Percentiles rank a stretch among this genome's conserved stretches.
Conservation (phyloP, 371 early-diverging fungal species). For the Rhizopus delemar region DNA sequence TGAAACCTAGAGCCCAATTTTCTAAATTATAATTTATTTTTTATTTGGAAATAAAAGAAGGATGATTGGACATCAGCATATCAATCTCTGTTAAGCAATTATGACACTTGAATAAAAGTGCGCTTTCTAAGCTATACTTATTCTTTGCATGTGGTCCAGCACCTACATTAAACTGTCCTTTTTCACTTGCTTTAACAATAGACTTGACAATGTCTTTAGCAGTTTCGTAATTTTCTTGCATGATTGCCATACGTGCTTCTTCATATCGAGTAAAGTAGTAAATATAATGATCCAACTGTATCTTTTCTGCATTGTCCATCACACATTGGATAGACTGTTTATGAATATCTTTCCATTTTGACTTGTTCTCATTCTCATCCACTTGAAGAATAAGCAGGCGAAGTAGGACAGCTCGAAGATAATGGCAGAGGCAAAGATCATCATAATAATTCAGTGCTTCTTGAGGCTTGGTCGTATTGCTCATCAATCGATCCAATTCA, state of each 20-base stretch:
- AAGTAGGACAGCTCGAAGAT: slow-evolving; percentile 50
- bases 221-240: slow-evolving; percentile 40
- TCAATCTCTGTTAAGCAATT: slow-evolving; percentile 37
- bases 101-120: slow-evolving; percentile 49
- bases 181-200: slow-evolving; percentile 42
- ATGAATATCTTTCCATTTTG: slow-evolving; percentile 20
- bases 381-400: slow-evolving; percentile 25
- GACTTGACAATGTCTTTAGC: slow-evolving; percentile 52
- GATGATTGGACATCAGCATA: slow-evolving; percentile 4
- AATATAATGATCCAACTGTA: slow-evolving; percentile 66
- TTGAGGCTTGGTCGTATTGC: slow-evolving; percentile 23
- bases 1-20: slow-evolving; percentile 36
- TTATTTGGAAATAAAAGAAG: too few species aligned
- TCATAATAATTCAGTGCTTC: slow-evolving; percentile 46
- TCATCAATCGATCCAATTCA: slow-evolving; percentile 37
- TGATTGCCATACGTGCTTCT: slow-evolving; percentile 49
- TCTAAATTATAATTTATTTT: slow-evolving; percentile 36
- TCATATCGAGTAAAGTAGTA: slow-evolving; percentile 66
- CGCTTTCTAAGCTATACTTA: slow-evolving; percentile 52
- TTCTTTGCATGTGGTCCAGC: slow-evolving; percentile 47
- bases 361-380: background rate
- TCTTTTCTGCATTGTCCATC: slow-evolving; percentile 33
- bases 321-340: slow-evolving; percentile 27
- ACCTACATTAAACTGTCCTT: slow-evolving; percentile 42
- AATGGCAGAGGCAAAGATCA: slow-evolving; percentile 66